Evolutionary conservation across 2,329 filamentous ascomycete genomes (phyloP), one percentile per base, ranked within the genome.

Genomic region (Thielaviopsis musarum): DNA sequence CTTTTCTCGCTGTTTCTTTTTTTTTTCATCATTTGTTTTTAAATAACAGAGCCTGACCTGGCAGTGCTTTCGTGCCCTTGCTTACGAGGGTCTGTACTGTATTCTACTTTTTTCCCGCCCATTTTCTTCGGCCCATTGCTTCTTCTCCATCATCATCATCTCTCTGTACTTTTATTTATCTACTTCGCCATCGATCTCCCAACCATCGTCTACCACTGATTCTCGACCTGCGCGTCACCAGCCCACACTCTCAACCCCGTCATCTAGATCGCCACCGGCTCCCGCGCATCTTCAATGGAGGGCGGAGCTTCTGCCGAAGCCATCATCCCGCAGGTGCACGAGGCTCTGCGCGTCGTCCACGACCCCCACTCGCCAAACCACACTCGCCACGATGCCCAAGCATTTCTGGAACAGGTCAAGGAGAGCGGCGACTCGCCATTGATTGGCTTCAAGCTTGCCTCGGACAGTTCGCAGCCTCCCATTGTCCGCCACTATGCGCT

Each of bases 401-500:
- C 81, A 45, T 95, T 89, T 68, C 84, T 98, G 64, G 93, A 98
- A 69, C 75, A 85, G 22, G 80, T 95, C 67, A 97, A 96, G 73
- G 78, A 81, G 54, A 81, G 86, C 66, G 76, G 81, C 60, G 83
- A 91, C 66, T 91, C 91, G 5, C 88, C 90, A 1, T 82, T 86
- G 55, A 85, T 93, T 73, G 93, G 93, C 65, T 95, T 88, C 72
- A 79, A 80, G 24, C 80, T 98, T 62, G 91, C 91, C 52, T 82
- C 81, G 64, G 84, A 93, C 70, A 79, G 77, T 66, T 75, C 78
- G 45, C 88, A 94, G 68, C 80, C 87, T 58, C 82, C 88, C 49
- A 80, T 93, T 59, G 87, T 97, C 60, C 86, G 93, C 66, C 91
- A 97, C 73, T 98, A 94, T 70, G 93, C 91, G 60, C 79, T 98